Percentiles rank a stretch among this genome's conserved stretches.
Conservation (phyloP, 768 basidiomycete species). For the Termitomyces sp. region DNA sequence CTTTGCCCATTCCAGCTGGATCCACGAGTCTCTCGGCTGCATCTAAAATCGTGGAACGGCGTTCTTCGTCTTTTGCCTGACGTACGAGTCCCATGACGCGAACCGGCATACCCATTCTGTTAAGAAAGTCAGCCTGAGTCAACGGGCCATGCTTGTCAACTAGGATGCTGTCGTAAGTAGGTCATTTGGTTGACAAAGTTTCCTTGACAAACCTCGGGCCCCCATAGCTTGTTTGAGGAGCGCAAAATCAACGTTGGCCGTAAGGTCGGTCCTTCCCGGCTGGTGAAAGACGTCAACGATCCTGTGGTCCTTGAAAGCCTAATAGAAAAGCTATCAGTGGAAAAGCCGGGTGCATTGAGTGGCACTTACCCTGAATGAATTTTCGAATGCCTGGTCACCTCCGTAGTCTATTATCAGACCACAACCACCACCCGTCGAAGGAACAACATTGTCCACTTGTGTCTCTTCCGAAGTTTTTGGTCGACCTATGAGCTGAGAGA, state of each 20-base stretch:
- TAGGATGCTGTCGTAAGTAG: conserved; percentile 21
- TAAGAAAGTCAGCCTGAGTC: conserved; percentile 70
- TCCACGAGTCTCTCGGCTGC: conserved; percentile 77
- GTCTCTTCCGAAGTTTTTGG: neutral
- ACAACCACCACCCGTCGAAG: conserved; percentile 38
- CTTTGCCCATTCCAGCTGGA: conserved; percentile 76
- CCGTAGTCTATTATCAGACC: conserved; percentile 93
- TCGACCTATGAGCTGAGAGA: conserved; percentile 58
- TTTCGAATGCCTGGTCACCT: conserved; percentile 58
- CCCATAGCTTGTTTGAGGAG: conserved; percentile 77
- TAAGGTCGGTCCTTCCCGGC: conserved; percentile 89
- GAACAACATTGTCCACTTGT: neutral
- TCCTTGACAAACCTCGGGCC: conserved; percentile 42
- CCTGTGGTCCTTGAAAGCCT: conserved; percentile 91
- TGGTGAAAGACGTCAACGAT: conserved; percentile 80
- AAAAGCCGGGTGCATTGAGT: neutral
- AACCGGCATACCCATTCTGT: conserved; percentile 67
- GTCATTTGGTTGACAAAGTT: neutral
- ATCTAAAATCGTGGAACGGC: conserved; percentile 48
- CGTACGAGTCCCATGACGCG: conserved; percentile 65
- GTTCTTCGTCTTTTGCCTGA: conserved; percentile 45
- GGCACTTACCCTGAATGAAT: conserved; percentile 78
- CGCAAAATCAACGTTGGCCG: conserved; percentile 95
- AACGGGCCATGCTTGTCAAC: conserved; percentile 55
- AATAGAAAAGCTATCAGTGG: conserved; percentile 2